Evolutionary conservation across 148 eudicot genomes (phyloP).

Genomic region (Linanthus parryae): DNA sequence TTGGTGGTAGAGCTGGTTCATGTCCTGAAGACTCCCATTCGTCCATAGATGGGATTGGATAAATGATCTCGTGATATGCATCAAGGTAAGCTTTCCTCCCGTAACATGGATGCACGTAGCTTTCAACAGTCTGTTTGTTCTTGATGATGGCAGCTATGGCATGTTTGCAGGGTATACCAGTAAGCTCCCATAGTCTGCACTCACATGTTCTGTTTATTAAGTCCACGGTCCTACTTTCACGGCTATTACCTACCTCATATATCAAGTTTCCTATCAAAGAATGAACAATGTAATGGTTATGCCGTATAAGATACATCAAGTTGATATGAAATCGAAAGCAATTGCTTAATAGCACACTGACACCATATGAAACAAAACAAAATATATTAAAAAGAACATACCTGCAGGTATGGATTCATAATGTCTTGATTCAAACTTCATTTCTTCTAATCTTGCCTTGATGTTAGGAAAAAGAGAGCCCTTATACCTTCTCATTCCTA

Average conservation of each 20-base stretch:
- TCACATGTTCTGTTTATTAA: not conserved
- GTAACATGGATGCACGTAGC: not conserved
- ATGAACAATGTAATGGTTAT: no score
- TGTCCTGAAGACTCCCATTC: no score
- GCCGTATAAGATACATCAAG: no score
- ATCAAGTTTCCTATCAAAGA: not conserved
- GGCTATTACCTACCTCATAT: not conserved
- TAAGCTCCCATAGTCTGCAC: slow-evolving; percentile 3
- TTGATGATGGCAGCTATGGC: not conserved
- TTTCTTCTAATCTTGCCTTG: not conserved
- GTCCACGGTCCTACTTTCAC: not conserved
- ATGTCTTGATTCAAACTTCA: not conserved
- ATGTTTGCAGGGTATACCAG: slow-evolving; percentile 5
- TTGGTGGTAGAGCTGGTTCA: no score
- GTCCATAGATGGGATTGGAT: not conserved
- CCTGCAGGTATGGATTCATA: no score
- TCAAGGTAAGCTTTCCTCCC: not conserved
- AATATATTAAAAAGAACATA: no score
- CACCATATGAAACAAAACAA: no score
- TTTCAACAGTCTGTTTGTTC: not conserved
- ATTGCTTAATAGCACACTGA: no score
- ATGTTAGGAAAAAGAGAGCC: slow-evolving; percentile 1
- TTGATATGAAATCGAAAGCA: no score
- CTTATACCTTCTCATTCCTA: not conserved
- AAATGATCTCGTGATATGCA: not conserved